Percentiles rank a stretch among this genome's conserved stretches.
Evolutionary conservation across 2,329 filamentous ascomycete species (phyloP).

Genomic region (Aspergillus tamarii): DNA sequence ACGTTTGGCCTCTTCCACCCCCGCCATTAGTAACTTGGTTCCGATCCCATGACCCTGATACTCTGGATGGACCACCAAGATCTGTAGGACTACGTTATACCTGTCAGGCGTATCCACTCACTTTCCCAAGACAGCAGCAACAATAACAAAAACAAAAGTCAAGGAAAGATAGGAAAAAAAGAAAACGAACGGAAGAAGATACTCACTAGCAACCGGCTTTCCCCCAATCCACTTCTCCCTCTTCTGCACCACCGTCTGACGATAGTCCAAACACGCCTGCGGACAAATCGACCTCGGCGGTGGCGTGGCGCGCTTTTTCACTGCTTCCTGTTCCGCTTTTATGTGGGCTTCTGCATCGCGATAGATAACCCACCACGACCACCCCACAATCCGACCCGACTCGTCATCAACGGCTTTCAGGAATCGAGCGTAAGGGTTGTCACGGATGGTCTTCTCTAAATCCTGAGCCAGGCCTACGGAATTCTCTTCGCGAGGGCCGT

Average conservation of each 20-base stretch:
- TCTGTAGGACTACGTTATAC: slow-evolving; percentile 4
- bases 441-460: not conserved
- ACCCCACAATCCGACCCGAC: not conserved
- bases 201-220: not conserved
- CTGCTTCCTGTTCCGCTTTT: not conserved
- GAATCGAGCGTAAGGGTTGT: not conserved
- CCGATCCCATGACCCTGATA: slow-evolving; percentile 10
- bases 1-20: not conserved
- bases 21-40: not conserved
- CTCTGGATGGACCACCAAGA: slow-evolving; percentile 1
- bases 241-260: not conserved
- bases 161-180: too few species aligned
- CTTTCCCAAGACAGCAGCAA: not conserved
- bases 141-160: too few species aligned
- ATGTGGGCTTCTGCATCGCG: not conserved
- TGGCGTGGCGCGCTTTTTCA: not conserved
- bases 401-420: not conserved
- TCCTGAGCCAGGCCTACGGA: not conserved
- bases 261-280: slow-evolving; percentile 5
- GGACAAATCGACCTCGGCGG: not conserved
- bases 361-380: slow-evolving; percentile 12
- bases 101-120: not conserved
- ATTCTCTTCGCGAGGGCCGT: slow-evolving; percentile 3
- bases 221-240: slow-evolving; percentile 4
- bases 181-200: too few species aligned